Conservation (phyloP, 1,284 basidiomycete genomes). For the Moniliella sp. region DNA sequence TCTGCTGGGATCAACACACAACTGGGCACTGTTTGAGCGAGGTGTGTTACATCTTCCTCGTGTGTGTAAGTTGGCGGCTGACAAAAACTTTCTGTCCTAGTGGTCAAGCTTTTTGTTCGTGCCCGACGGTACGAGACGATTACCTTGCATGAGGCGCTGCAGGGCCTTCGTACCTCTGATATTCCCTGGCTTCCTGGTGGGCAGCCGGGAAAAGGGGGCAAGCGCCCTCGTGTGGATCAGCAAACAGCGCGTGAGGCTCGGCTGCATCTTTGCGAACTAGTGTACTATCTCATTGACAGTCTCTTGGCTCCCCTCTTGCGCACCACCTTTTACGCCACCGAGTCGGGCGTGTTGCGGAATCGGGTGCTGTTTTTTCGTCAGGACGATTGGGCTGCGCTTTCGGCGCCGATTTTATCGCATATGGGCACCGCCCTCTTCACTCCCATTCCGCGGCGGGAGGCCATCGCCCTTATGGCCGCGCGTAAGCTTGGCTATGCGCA, state of each 20-base stretch:
- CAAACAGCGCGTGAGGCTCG: constrained; percentile 39
- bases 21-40: constrained; percentile 45
- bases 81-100: constrained; percentile 37
- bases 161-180: constrained; percentile 52
- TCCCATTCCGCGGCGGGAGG: constrained; percentile 8
- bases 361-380: constrained; percentile 76
- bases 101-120: constrained; percentile 49
- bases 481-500: constrained; percentile 52
- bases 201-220: constrained; percentile 1
- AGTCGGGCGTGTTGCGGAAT: constrained; percentile 68
- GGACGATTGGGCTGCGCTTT: constrained; percentile 66
- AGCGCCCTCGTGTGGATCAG: constrained; percentile 39
- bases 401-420: constrained; percentile 53
- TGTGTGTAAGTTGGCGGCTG: neutral
- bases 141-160: constrained; percentile 56
- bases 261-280: constrained; percentile 55
- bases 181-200: constrained; percentile 58
- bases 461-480: constrained; percentile 27
- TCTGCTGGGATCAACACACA: constrained; percentile 56
- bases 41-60: constrained; percentile 39
- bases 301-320: constrained; percentile 59
- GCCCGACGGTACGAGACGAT: constrained; percentile 59
- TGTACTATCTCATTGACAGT: constrained; percentile 78
- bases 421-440: constrained; percentile 40
- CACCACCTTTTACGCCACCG: constrained; percentile 84